Conservation (phyloP, 345 rosid genomes). For the Dipteronia sinensis region DNA sequence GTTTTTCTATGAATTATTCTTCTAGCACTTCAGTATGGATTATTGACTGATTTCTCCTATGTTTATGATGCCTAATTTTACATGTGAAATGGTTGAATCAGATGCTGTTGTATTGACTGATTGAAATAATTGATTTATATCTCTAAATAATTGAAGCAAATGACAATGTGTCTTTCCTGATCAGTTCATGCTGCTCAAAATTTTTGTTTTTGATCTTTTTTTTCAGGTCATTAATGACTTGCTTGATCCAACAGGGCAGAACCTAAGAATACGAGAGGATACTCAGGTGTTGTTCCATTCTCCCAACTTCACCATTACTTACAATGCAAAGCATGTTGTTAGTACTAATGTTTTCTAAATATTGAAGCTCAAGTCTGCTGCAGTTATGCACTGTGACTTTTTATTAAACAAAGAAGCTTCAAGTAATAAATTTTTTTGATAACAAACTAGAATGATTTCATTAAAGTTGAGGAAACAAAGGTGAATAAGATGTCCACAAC, state of each 20-base stretch:
- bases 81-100: not conserved
- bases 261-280: constrained; percentile 90
- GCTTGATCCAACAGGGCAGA: constrained; percentile 86
- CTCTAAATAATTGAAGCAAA: not conserved
- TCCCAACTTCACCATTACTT: not conserved
- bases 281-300: constrained; percentile 57
- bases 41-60: not conserved
- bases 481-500: no score
- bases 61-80: constrained; percentile 1
- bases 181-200: not conserved
- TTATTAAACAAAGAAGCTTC: no score
- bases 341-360: not conserved
- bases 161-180: not conserved
- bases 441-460: no score
- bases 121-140: not conserved
- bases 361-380: not conserved
- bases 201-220: constrained; percentile 2
- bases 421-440: no score
- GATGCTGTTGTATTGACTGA: not conserved
- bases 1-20: not conserved
- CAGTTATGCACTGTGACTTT: not conserved
- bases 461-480: no score
- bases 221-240: constrained; percentile 89
- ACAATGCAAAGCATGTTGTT: not conserved
- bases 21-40: not conserved